phyloP scores from a whole-genome alignment of 805 yeast species.

The Metschnikowia amazonensis region DNA sequence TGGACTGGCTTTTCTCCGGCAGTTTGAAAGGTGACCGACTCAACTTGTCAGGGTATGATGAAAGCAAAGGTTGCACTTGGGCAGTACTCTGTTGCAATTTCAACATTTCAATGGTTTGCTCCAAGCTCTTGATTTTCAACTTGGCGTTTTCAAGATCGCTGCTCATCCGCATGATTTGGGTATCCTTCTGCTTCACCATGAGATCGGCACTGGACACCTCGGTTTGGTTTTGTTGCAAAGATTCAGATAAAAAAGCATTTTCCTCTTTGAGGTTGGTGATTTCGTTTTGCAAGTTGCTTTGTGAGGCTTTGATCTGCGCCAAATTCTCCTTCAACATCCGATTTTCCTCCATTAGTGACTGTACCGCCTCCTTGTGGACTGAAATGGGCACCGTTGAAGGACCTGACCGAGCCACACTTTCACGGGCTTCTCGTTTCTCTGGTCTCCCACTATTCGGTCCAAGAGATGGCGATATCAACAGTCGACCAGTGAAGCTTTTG shows the following conservation, averaged over 20 bases:
- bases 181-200: slow-evolving; percentile 61
- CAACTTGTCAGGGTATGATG: not conserved
- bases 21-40: slow-evolving; percentile 16
- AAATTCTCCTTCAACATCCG: slow-evolving; percentile 36
- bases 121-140: slow-evolving; percentile 50
- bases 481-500: slow-evolving; percentile 42
- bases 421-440: slow-evolving; percentile 1
- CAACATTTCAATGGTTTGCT: slow-evolving; percentile 38
- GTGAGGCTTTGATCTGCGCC: slow-evolving; percentile 22
- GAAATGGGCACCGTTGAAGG: slow-evolving; percentile 1
- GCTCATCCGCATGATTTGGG: slow-evolving; percentile 56
- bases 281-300: slow-evolving; percentile 24
- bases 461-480: slow-evolving; percentile 28
- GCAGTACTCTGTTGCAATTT: slow-evolving; percentile 23
- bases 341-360: slow-evolving; percentile 51
- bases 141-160: slow-evolving; percentile 61
- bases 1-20: slow-evolving; percentile 12
- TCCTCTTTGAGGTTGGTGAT: slow-evolving; percentile 30
- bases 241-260: slow-evolving; percentile 4
- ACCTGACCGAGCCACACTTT: slow-evolving; percentile 3
- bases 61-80: slow-evolving; percentile 8
- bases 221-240: slow-evolving; percentile 8
- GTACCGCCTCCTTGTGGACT: slow-evolving; percentile 25
- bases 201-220: slow-evolving; percentile 48
- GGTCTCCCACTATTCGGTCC: not conserved